Evolutionary conservation across 116 monocot species (phyloP).

Genomic region (Iris pallida): DNA sequence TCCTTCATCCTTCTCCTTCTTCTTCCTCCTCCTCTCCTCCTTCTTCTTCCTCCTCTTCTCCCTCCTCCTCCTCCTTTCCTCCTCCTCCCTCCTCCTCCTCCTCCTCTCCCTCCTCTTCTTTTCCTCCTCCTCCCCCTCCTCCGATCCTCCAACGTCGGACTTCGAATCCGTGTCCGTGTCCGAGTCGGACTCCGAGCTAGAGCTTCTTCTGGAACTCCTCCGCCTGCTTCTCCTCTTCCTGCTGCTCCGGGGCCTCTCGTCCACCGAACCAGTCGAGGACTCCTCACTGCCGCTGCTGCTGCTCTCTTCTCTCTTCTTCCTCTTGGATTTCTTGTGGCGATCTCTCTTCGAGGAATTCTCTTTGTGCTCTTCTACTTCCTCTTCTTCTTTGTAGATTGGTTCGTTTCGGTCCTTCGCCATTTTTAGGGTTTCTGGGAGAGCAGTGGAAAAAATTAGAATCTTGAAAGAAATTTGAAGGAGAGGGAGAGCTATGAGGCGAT

Average conservation of each 20-base stretch:
- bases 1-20: slow-evolving; percentile 24
- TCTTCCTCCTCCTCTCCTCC: slow-evolving; percentile 20
- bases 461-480: too few relatives aligned
- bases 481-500: too few relatives aligned
- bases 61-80: too few relatives aligned
- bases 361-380: slow-evolving; percentile 13
- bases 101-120: slow-evolving; percentile 16
- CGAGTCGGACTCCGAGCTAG: slow-evolving; percentile 39
- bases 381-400: slow-evolving; percentile 18
- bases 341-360: slow-evolving; percentile 12
- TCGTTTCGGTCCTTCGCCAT: slow-evolving; percentile 65
- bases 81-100: slow-evolving; percentile 27
- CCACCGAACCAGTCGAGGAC: slow-evolving; percentile 29
- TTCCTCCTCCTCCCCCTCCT: slow-evolving; percentile 15
- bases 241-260: slow-evolving; percentile 15
- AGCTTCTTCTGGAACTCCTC: slow-evolving; percentile 19
- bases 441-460: too few relatives aligned
- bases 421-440: slow-evolving; percentile 8
- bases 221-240: slow-evolving; percentile 26
- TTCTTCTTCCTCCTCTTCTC: slow-evolving; percentile 25
- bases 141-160: slow-evolving; percentile 14
- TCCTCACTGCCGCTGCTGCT: slow-evolving; percentile 17
- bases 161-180: slow-evolving; percentile 21
- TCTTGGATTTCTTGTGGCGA: slow-evolving; percentile 33
- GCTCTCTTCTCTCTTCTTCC: slow-evolving; percentile 30